Evolutionary conservation across 768 basidiomycete species (phyloP).

Genomic region (Cantharellus anzutake): DNA sequence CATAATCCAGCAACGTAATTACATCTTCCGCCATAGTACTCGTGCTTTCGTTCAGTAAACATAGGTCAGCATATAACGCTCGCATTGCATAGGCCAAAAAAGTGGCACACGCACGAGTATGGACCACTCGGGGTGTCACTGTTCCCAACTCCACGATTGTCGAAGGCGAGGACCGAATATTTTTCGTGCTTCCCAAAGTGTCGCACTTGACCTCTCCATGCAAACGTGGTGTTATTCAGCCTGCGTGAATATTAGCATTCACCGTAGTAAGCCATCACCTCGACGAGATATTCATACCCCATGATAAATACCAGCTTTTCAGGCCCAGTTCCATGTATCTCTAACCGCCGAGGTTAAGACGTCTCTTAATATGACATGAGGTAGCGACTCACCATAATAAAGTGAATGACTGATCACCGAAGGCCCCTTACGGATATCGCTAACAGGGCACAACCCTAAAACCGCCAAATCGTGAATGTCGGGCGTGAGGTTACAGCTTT

Average conservation of each 20-base stretch:
- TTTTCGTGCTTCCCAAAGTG: constrained; percentile 36
- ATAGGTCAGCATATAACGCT: constrained; percentile 2
- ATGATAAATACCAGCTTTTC: constrained; percentile 58
- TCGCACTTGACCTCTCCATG: constrained; percentile 44
- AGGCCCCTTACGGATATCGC: neutral
- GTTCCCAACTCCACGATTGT: constrained; percentile 71
- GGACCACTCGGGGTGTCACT: constrained; percentile 52
- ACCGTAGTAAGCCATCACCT: constrained; percentile 5
- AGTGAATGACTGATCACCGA: constrained; percentile 45
- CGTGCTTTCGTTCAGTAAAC: constrained; percentile 27
- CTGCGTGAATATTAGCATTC: constrained; percentile 4
- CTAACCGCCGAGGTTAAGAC: constrained; percentile 11
- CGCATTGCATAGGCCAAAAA: neutral
- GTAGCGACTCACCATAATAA: constrained; percentile 28
- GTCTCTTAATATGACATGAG: neutral
- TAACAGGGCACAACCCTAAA: neutral
- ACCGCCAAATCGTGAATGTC: neutral
- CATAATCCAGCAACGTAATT: constrained; percentile 41
- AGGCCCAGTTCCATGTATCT: constrained; percentile 50
- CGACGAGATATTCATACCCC: constrained; percentile 26
- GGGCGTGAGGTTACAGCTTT: neutral
- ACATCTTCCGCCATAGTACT: constrained; percentile 62
- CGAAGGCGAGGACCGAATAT: constrained; percentile 54
- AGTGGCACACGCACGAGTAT: constrained; percentile 42
- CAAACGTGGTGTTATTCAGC: constrained; percentile 41